These are phyloP conservation scores for Apophysomyces sp. DNA, from an alignment of 371 early-diverging fungal species.

Conservation along the genomic window DNA sequence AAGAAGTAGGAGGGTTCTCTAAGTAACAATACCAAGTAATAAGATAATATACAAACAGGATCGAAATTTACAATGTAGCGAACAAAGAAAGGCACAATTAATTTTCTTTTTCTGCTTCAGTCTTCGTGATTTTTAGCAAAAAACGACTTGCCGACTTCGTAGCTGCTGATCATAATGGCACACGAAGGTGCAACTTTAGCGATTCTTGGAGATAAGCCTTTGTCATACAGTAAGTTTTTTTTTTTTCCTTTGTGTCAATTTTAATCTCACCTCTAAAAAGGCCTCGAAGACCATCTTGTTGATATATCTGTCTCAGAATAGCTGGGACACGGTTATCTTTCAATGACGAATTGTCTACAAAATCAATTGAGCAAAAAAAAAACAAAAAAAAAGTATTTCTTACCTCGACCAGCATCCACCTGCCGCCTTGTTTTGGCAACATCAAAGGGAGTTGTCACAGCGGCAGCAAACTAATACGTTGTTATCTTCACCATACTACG, in stretches of 20 bases:
- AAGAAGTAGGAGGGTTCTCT: not conserved
- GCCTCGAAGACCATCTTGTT: slow-evolving; percentile 72
- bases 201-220: slow-evolving; percentile 75
- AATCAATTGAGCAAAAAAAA: not conserved
- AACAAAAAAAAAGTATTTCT: not conserved
- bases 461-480: slow-evolving; percentile 73
- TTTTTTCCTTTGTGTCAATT: not conserved
- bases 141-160: slow-evolving; percentile 70
- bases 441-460: slow-evolving; percentile 93
- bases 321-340: slow-evolving; percentile 24
- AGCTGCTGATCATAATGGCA: slow-evolving; percentile 92
- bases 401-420: slow-evolving; percentile 45
- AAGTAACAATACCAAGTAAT: not conserved
- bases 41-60: not conserved
- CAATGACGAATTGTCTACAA: slow-evolving; percentile 6
- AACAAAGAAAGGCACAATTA: not conserved
- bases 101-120: slow-evolving; percentile 2
- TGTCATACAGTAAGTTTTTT: slow-evolving; percentile 1
- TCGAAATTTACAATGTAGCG: slow-evolving; percentile 1
- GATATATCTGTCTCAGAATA: slow-evolving; percentile 54
- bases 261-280: slow-evolving; percentile 62
- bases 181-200: slow-evolving; percentile 94
- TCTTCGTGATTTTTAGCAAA: slow-evolving; percentile 26
- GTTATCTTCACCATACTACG: not conserved
- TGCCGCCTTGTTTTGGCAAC: slow-evolving; percentile 92